Conservation (phyloP, 2,329 filamentous ascomycete species). For the Cercospora sp. region DNA sequence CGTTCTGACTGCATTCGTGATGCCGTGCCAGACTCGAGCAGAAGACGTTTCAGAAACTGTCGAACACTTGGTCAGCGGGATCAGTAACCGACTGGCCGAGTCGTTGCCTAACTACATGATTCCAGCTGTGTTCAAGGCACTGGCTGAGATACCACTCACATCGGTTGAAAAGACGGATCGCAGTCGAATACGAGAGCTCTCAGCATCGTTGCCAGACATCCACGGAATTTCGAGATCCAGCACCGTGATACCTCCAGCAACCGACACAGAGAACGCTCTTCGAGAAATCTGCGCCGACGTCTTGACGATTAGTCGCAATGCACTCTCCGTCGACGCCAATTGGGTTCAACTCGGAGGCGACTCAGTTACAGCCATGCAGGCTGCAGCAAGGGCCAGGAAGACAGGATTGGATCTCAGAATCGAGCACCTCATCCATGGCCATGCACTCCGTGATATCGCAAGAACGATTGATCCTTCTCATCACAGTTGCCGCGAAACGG, state of each 20-base stretch:
- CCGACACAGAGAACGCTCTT: background rate
- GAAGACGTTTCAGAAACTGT: background rate
- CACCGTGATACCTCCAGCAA: background rate
- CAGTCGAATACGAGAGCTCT: slow-evolving; percentile 15
- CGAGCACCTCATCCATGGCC: background rate
- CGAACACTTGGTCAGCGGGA: background rate
- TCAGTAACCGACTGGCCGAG: background rate
- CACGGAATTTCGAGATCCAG: background rate
- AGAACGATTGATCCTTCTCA: background rate
- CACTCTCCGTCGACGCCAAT: background rate
- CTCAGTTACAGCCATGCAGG: background rate
- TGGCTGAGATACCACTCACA: slow-evolving; percentile 69
- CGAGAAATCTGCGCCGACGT: background rate
- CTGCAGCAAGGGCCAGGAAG: background rate
- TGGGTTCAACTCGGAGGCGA: background rate
- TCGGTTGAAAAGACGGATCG: slow-evolving; percentile 72
- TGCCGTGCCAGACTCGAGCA: background rate
- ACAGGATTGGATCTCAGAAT: background rate
- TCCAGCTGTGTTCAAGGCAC: slow-evolving; percentile 69
- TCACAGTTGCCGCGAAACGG: background rate
- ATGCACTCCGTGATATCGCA: background rate
- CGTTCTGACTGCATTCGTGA: background rate
- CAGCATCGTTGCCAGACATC: background rate
- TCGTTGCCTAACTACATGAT: slow-evolving; percentile 65
- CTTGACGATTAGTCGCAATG: background rate